phyloP scores from a whole-genome alignment of 176 grass and related monocot species.

The Rhynchospora breviuscula region DNA sequence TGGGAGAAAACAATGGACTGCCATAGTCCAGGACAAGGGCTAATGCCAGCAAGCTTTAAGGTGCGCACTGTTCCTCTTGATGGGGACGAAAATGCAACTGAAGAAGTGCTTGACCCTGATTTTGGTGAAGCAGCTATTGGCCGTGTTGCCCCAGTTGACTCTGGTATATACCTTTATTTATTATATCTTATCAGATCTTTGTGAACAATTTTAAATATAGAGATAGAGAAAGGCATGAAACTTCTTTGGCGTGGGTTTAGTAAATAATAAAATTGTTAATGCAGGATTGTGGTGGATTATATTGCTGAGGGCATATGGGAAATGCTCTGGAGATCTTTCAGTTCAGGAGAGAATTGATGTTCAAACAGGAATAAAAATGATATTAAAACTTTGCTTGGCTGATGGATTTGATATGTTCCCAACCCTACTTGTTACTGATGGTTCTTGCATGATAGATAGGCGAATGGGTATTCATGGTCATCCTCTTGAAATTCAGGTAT shows the following conservation, averaged over 20 bases:
- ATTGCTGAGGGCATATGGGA: slow-evolving; percentile 83
- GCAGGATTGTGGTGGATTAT: slow-evolving; percentile 95
- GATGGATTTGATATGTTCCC: slow-evolving; percentile 97
- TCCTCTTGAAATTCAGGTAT: slow-evolving; percentile 79
- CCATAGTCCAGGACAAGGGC: slow-evolving; percentile 84
- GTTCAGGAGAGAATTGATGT: slow-evolving; percentile 95
- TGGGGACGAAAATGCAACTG: slow-evolving; percentile 60
- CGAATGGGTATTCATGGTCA: slow-evolving; percentile 93
- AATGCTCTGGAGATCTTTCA: slow-evolving; percentile 72
- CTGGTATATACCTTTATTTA: slow-evolving; percentile 37
- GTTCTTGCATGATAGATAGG: slow-evolving; percentile 92
- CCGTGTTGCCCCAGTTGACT: slow-evolving; percentile 91
- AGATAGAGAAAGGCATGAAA: not conserved
- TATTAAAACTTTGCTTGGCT: slow-evolving; percentile 79
- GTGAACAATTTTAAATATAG: not conserved
- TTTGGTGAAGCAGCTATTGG: slow-evolving; percentile 92
- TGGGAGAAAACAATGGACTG: slow-evolving; percentile 99
- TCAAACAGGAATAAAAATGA: slow-evolving; percentile 93
- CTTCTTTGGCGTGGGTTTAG: not conserved
- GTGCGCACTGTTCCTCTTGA: slow-evolving; percentile 74
- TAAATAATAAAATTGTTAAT: slow-evolving; percentile 16
- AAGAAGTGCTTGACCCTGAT: slow-evolving; percentile 92
- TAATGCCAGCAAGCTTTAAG: slow-evolving; percentile 95
- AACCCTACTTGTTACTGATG: slow-evolving; percentile 81
- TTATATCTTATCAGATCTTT: not conserved